Conservation (phyloP, 164 flowering plant genomes). For the Dillenia suffruticosa region DNA sequence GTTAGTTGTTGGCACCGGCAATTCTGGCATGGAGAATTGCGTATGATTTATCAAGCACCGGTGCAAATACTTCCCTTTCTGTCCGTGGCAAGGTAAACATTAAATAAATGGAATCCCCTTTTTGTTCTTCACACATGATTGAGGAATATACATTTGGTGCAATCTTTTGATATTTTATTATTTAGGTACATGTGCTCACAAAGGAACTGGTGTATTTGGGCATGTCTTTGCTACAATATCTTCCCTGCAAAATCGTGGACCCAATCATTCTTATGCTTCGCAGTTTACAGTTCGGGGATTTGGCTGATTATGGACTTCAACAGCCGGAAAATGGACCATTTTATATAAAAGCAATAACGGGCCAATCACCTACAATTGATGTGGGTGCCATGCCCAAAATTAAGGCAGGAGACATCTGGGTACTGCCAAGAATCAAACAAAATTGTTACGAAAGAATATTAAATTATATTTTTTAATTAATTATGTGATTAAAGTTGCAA, state of each 20-base stretch:
- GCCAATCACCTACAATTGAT: conserved; percentile 21
- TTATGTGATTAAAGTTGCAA: neutral
- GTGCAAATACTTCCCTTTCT: conserved; percentile 21
- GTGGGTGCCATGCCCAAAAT: conserved; percentile 23
- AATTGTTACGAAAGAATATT: neutral
- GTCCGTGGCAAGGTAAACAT: conserved; percentile 21
- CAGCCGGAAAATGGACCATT: conserved; percentile 30
- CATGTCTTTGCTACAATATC: conserved; percentile 16
- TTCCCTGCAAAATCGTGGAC: conserved; percentile 21
- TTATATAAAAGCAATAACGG: conserved; percentile 14
- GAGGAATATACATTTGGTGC: too few relatives aligned
- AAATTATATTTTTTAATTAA: neutral
- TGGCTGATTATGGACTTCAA: conserved; percentile 24
- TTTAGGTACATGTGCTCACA: conserved; percentile 24
- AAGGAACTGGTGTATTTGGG: conserved; percentile 21
- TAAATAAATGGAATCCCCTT: too few relatives aligned
- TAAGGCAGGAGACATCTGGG: conserved; percentile 22
- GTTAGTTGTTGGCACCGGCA: conserved; percentile 34
- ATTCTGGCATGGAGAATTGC: conserved; percentile 46
- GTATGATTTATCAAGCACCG: conserved; percentile 20
- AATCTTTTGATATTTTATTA: neutral
- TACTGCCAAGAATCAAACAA: neutral
- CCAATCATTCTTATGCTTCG: neutral
- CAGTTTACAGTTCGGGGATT: conserved; percentile 20
- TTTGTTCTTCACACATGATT: too few relatives aligned